Evolutionary conservation across 768 basidiomycete species (phyloP).

Genomic region (Tephrocybe sp.): DNA sequence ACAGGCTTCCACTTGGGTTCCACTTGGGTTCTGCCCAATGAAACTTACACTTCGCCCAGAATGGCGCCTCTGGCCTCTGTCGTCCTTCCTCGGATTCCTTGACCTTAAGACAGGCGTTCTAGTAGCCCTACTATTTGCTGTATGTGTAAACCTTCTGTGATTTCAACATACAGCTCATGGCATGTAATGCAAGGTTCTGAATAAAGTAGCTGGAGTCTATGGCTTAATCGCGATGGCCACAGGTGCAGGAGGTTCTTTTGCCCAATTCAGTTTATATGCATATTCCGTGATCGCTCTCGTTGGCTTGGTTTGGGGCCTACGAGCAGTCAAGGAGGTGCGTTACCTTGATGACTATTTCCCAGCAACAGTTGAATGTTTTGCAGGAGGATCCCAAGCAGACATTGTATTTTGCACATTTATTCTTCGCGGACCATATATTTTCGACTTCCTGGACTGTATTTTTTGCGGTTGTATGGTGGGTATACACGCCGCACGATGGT

Average conservation of each 20-base stretch:
- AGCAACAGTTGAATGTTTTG: slow-evolving; percentile 21
- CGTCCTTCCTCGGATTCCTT: slow-evolving; percentile 81
- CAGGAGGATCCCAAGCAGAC: slow-evolving; percentile 91
- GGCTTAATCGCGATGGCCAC: slow-evolving; percentile 90
- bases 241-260: slow-evolving; percentile 90
- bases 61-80: slow-evolving; percentile 81
- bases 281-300: slow-evolving; percentile 87
- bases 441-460: slow-evolving; percentile 91
- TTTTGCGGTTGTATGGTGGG: slow-evolving; percentile 91
- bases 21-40: slow-evolving; percentile 38
- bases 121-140: slow-evolving; percentile 86
- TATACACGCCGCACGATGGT: slow-evolving; percentile 91
- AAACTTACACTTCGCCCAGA: slow-evolving; percentile 80
- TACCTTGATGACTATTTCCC: slow-evolving; percentile 8
- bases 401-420: slow-evolving; percentile 89
- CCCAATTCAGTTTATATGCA: slow-evolving; percentile 89
- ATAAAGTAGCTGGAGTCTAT: slow-evolving; percentile 98
- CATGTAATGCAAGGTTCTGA: slow-evolving; percentile 68
- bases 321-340: slow-evolving; percentile 81
- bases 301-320: slow-evolving; percentile 84
- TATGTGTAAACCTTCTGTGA: slow-evolving; percentile 37
- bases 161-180: slow-evolving; percentile 8
- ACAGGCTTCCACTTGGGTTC: too few species aligned
- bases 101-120: slow-evolving; percentile 95
- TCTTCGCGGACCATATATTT: slow-evolving; percentile 88